phyloP scores from a whole-genome alignment of 1,139 yeast species.

The Pichia sp. region DNA sequence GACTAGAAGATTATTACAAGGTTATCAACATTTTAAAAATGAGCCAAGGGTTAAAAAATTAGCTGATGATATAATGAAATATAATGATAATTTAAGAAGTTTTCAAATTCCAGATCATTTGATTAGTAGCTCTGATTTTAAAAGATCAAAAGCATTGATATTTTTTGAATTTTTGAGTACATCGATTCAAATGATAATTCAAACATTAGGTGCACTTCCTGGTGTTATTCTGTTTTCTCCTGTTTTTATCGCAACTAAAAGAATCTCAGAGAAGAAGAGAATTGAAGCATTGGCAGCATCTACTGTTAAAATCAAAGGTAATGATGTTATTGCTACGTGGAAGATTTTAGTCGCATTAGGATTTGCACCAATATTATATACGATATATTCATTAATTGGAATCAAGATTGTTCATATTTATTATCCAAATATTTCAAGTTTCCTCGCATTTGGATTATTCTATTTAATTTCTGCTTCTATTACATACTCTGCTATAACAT shows the following conservation, averaged over 20 bases:
- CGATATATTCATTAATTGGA: conserved; percentile 67
- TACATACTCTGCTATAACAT: conserved; percentile 78
- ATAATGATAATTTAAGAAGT: conserved; percentile 59
- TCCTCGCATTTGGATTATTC: conserved; percentile 39
- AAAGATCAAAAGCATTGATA: conserved; percentile 35
- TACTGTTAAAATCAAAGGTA: conserved; percentile 82
- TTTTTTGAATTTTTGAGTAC: conserved; percentile 46
- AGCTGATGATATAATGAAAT: conserved; percentile 53
- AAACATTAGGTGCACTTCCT: conserved; percentile 66
- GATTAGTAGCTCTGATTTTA: conserved; percentile 52
- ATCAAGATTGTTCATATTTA: conserved; percentile 37
- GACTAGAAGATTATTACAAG: conserved; percentile 76
- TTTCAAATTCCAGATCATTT: conserved; percentile 85
- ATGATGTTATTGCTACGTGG: conserved; percentile 95
- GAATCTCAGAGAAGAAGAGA: conserved; percentile 66
- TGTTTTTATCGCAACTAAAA: conserved; percentile 70
- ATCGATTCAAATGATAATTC: conserved; percentile 43
- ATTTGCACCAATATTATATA: conserved; percentile 77
- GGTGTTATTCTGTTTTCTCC: conserved; percentile 83
- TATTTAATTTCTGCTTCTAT: conserved; percentile 57
- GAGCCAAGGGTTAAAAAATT: conserved; percentile 61
- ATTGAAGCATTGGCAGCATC: conserved; percentile 78
- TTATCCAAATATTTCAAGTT: conserved; percentile 26
- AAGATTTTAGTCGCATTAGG: conserved; percentile 85
- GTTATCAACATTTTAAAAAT: conserved; percentile 66